Conservation (phyloP, 257 asterid species). For the Gentiana dahurica region DNA sequence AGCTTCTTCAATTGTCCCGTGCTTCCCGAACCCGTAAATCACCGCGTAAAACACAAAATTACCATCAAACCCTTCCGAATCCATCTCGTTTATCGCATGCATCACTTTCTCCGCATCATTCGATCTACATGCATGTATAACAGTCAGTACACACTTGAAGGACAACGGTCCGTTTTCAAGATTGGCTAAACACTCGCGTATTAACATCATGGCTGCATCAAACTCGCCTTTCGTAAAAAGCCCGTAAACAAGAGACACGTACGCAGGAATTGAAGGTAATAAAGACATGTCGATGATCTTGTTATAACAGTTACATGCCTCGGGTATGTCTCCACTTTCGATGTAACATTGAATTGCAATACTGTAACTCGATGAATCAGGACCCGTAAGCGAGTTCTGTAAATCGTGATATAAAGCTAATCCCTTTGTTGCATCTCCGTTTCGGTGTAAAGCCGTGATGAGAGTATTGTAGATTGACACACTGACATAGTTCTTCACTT, state of each 20-base stretch:
- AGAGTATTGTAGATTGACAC: conserved; percentile 55
- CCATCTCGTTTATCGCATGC: conserved; percentile 65
- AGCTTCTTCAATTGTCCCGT: conserved; percentile 82
- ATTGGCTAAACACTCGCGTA: conserved; percentile 70
- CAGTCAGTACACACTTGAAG: conserved; percentile 63
- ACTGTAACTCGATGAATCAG: conserved; percentile 51
- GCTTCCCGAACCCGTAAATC: conserved; percentile 71
- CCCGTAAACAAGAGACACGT: conserved; percentile 51
- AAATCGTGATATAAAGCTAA: conserved; percentile 55
- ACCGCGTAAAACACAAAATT: conserved; percentile 39
- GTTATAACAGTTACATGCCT: conserved; percentile 71
- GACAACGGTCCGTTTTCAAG: conserved; percentile 61
- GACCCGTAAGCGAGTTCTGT: conserved; percentile 25
- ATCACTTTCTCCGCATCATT: conserved; percentile 54
- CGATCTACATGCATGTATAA: conserved; percentile 61
- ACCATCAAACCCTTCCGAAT: conserved; percentile 40
- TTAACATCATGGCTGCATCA: conserved; percentile 65
- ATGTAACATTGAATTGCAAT: conserved; percentile 49
- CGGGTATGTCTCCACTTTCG: conserved; percentile 43
- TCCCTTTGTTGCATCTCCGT: conserved; percentile 52
- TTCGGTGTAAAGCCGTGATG: conserved; percentile 55
- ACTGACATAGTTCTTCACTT: conserved; percentile 25
- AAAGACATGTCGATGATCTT: conserved; percentile 41
- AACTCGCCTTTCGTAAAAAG: conserved; percentile 58
- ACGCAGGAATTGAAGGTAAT: conserved; percentile 59